A percentile compares a stretch with the other conserved stretches of the same genome.
Evolutionary conservation across 805 yeast species (phyloP).

Genomic region (Candida odintsovae): DNA sequence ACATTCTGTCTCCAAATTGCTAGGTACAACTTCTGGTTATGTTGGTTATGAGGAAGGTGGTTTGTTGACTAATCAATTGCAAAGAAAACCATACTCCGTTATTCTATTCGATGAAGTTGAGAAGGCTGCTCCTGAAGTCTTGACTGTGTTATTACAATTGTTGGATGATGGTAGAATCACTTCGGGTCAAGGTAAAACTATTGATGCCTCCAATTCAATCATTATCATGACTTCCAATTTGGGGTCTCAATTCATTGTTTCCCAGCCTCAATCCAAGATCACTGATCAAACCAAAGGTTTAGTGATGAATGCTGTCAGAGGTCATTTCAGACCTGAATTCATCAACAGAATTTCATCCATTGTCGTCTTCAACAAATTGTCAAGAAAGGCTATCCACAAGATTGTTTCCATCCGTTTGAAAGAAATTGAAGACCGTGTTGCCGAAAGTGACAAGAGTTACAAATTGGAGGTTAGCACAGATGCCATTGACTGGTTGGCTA

Average conservation of each 20-base stretch:
- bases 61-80: constrained; percentile 83
- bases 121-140: constrained; percentile 97
- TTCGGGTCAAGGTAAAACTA: constrained; percentile 87
- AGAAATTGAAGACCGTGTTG: constrained; percentile 85
- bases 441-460: constrained; percentile 74
- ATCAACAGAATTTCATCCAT: constrained; percentile 92
- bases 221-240: constrained; percentile 95
- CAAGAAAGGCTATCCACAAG: constrained; percentile 86
- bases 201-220: constrained; percentile 88
- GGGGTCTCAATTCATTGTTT: constrained; percentile 86
- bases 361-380: constrained; percentile 87
- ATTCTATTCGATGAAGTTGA: constrained; percentile 95
- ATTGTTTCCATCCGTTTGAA: constrained; percentile 79
- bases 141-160: constrained; percentile 86
- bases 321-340: constrained; percentile 96
- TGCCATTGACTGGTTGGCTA: constrained; percentile 78
- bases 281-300: constrained; percentile 62
- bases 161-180: constrained; percentile 96
- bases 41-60: constrained; percentile 99
- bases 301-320: constrained; percentile 79
- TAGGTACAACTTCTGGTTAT: constrained; percentile 97
- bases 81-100: constrained; percentile 94
- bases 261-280: constrained; percentile 58
- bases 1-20: constrained; percentile 88
- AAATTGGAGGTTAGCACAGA: constrained; percentile 64